These are phyloP conservation scores for Tricholoma saponaceum DNA, from an alignment of 768 basidiomycete genomes.

Conservation along the genomic window DNA sequence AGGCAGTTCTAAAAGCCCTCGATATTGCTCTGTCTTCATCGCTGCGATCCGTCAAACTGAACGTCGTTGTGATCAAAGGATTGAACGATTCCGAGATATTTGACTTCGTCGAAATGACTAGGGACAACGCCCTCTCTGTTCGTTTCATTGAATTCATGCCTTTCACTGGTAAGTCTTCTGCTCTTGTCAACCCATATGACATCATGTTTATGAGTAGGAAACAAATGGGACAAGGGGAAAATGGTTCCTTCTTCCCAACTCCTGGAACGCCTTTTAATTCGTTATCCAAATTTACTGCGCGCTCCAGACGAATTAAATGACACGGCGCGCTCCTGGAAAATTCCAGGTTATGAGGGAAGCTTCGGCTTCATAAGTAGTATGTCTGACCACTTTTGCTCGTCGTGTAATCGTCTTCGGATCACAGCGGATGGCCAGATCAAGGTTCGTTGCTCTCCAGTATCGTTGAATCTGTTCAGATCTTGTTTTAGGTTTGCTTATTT, in stretches of 20 bases:
- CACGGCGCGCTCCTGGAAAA: constrained; percentile 76
- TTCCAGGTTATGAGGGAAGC: constrained; percentile 66
- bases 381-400: constrained; percentile 89
- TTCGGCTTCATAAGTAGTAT: constrained; percentile 91
- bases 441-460: constrained; percentile 28
- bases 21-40: constrained; percentile 54
- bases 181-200: not conserved
- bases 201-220: constrained; percentile 44
- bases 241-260: constrained; percentile 76
- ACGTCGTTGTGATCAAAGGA: constrained; percentile 78
- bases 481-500: constrained; percentile 75
- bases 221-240: constrained; percentile 79
- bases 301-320: constrained; percentile 68
- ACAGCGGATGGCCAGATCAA: constrained; percentile 93
- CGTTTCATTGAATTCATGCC: constrained; percentile 96
- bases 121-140: constrained; percentile 57
- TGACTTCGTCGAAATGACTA: constrained; percentile 77
- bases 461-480: not conserved
- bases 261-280: constrained; percentile 42
- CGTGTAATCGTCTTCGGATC: constrained; percentile 79
- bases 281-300: constrained; percentile 50
- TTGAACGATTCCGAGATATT: constrained; percentile 79
- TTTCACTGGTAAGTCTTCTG: constrained; percentile 59
- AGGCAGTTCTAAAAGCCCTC: constrained; percentile 67
- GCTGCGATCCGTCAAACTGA: constrained; percentile 68